phyloP scores from a whole-genome alignment of 768 basidiomycete genomes.

The Paxillus rubicundulus region DNA sequence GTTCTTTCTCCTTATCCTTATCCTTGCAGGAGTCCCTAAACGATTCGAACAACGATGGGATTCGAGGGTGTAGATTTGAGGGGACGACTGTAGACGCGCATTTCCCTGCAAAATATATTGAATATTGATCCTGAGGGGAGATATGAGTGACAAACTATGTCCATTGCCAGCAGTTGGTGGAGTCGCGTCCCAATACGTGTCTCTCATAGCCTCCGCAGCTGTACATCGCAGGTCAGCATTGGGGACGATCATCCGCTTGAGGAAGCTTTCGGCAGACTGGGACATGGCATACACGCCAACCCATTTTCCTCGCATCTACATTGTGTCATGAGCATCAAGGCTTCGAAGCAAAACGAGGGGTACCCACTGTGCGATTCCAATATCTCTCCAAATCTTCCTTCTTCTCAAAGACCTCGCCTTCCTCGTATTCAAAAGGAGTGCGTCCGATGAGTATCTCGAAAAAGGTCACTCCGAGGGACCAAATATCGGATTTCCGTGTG shows the following conservation, averaged over 20 bases:
- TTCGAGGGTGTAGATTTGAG: constrained; percentile 10
- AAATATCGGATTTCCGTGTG: constrained; percentile 87
- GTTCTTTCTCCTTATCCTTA: constrained; percentile 30
- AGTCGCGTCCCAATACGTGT: constrained; percentile 59
- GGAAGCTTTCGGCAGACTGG: constrained; percentile 57
- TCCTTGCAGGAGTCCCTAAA: constrained; percentile 19
- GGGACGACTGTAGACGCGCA: constrained; percentile 25
- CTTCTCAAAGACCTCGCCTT: constrained; percentile 73
- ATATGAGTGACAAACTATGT: constrained; percentile 44
- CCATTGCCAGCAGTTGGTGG: constrained; percentile 25
- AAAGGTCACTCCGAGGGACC: constrained; percentile 86
- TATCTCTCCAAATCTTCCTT: constrained; percentile 84
- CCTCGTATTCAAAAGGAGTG: constrained; percentile 86
- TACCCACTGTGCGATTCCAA: constrained; percentile 74
- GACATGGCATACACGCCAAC: constrained; percentile 67
- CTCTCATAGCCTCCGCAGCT: constrained; percentile 59
- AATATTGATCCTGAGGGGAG: not conserved
- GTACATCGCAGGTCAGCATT: constrained; percentile 81
- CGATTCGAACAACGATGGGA: constrained; percentile 21
- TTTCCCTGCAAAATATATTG: constrained; percentile 29
- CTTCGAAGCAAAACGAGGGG: not conserved
- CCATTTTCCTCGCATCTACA: constrained; percentile 78
- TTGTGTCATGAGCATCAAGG: not conserved
- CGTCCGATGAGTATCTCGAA: constrained; percentile 93
- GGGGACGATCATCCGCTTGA: constrained; percentile 76